Conservation (phyloP, 164 flowering plant genomes). For the Cinnamomum chago region DNA sequence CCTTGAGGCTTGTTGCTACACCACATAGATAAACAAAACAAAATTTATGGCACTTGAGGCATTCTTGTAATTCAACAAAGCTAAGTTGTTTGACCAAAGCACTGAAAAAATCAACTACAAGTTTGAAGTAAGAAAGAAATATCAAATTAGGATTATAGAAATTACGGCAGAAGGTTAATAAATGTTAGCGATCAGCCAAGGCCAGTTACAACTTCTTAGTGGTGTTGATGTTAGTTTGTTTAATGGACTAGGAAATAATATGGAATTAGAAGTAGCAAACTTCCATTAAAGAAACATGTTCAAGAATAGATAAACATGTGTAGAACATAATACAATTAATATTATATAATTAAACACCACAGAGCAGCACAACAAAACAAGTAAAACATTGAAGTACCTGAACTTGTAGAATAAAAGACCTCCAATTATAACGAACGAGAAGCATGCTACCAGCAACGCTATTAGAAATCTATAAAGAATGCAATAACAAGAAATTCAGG, state of each 20-base stretch:
- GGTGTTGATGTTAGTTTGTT: not conserved
- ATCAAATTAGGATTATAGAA: not conserved
- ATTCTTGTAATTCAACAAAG: not conserved
- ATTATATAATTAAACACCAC: not conserved
- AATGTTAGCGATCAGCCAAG: not conserved
- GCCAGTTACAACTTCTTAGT: not conserved
- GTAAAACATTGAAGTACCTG: constrained; percentile 45
- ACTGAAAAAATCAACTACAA: not conserved
- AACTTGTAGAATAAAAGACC: constrained; percentile 83
- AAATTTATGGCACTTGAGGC: not conserved
- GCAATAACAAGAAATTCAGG: not conserved
- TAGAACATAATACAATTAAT: not conserved
- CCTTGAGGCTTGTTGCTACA: no score
- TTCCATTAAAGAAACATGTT: not conserved
- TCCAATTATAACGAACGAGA: constrained; percentile 87
- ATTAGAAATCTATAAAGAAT: constrained; percentile 57
- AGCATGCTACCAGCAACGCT: constrained; percentile 74
- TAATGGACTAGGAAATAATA: not conserved
- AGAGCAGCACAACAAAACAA: constrained; percentile 3
- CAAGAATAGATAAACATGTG: not conserved
- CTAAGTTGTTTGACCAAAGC: not conserved
- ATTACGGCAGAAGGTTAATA: not conserved
- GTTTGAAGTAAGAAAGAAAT: not conserved
- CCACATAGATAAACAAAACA: no score
- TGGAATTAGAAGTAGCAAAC: not conserved